Evolutionary conservation across 371 early-diverging fungal species (phyloP).

Genomic region (Aphelidium insulamus): DNA sequence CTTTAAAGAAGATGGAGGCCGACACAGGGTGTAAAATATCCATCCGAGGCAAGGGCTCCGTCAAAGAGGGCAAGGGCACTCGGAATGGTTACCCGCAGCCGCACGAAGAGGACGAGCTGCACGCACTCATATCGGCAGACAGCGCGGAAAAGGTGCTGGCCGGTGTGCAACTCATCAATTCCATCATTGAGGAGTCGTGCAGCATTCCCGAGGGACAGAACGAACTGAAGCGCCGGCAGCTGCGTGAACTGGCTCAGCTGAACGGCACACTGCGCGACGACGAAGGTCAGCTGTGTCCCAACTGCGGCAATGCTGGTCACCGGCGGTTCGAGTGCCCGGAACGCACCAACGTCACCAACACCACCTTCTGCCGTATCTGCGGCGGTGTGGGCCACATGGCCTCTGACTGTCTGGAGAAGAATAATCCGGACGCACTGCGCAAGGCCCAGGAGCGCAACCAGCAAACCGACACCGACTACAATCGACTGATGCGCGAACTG

Average conservation of each 20-base stretch:
- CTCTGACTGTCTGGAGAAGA: conserved; percentile 54
- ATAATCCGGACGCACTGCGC: conserved; percentile 43
- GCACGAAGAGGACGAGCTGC: conserved; percentile 73
- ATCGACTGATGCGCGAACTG: conserved; percentile 71
- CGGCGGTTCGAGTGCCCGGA: conserved; percentile 82
- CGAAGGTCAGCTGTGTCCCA: conserved; percentile 75
- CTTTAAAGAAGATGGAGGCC: conserved; percentile 77
- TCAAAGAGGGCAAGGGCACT: conserved; percentile 92
- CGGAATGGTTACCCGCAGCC: not conserved
- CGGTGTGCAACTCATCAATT: conserved; percentile 64
- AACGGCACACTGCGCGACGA: conserved; percentile 91
- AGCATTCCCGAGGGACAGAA: conserved; percentile 84
- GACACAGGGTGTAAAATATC: conserved; percentile 86
- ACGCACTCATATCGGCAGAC: conserved; percentile 77
- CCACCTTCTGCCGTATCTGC: conserved; percentile 71
- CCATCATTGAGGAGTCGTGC: conserved; percentile 81
- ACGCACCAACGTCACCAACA: conserved; percentile 57
- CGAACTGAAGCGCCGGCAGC: conserved; percentile 74
- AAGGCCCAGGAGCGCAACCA: conserved; percentile 48
- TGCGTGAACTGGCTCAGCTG: conserved; percentile 79
- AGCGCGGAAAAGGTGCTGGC: conserved; percentile 63
- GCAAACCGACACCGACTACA: conserved; percentile 67
- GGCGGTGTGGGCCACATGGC: conserved; percentile 78
- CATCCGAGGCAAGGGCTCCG: conserved; percentile 87
- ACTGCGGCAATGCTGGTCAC: conserved; percentile 83